Evolutionary conservation across 352 stramenopile species (phyloP).

Genomic region (Globisporangium heterothallicum): DNA sequence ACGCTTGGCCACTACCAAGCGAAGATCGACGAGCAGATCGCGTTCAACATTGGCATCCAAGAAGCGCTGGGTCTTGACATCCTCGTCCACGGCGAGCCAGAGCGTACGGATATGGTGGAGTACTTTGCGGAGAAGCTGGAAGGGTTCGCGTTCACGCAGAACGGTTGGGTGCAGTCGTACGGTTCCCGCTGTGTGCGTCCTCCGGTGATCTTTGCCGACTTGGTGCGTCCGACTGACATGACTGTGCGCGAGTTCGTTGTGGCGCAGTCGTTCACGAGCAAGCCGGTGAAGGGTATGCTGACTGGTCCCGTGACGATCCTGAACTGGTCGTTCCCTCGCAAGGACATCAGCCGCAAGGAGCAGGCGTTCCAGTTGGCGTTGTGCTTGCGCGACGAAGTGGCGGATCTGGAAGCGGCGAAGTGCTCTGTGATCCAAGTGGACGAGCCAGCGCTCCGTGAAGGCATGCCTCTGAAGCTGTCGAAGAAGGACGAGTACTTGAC

Average conservation of each 20-base stretch:
- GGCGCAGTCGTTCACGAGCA: constrained; percentile 85
- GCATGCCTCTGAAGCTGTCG: constrained; percentile 83
- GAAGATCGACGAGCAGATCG: constrained; percentile 91
- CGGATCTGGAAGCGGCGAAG: constrained; percentile 85
- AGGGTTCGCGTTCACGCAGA: constrained; percentile 89
- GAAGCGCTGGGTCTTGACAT: constrained; percentile 91
- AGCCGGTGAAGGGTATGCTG: constrained; percentile 93
- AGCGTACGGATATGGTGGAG: constrained; percentile 94
- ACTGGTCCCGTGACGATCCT: constrained; percentile 92
- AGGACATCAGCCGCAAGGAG: constrained; percentile 87
- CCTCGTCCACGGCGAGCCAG: constrained; percentile 90
- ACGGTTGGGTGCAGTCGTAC: constrained; percentile 94
- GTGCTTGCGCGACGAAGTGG: constrained; percentile 88
- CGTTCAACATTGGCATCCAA: constrained; percentile 89
- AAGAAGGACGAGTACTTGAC: constrained; percentile 84
- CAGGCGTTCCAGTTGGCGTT: constrained; percentile 89
- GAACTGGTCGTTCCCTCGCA: constrained; percentile 93
- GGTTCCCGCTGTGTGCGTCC: constrained; percentile 89
- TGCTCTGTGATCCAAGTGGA: constrained; percentile 90
- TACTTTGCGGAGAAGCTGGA: constrained; percentile 93
- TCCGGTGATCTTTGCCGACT: constrained; percentile 88
- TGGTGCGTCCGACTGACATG: constrained; percentile 83
- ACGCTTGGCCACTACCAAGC: constrained; percentile 66
- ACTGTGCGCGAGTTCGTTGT: constrained; percentile 89
- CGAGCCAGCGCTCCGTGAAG: constrained; percentile 89